Evolutionary conservation across 2,329 filamentous ascomycete species (phyloP), one percentile per base, ranked within the genome.

Genomic region (Aspergillus unguis): DNA sequence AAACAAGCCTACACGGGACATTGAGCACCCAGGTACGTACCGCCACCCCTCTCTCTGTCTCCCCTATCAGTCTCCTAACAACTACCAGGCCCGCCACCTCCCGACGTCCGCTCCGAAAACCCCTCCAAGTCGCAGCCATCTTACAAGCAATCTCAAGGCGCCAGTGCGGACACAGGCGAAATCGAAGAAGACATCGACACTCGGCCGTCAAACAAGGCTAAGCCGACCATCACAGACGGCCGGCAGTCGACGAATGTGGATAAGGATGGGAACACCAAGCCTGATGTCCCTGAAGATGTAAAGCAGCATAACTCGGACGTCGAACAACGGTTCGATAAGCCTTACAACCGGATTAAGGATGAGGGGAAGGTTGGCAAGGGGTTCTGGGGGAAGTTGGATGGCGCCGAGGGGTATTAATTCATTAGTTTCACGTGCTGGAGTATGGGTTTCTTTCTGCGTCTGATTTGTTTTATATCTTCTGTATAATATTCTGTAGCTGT

Each of bases 301-400:
- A 69, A 63, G 49, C 46, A 52, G 48, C 70, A 72, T 54, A 72
- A 72, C 45, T 50, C 52, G 26, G 70, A 71, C 2, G 50, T 72
- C 48, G 59, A 63, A n/a, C 41, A 65, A 5, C 60, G 70, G 28
- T 60, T 69, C 53, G 68, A 71, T 55, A 59, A 60, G 38, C 54
- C 69, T 8, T 70, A 66, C 47, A 71, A 69, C 51, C 59, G 63
- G 44, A 64, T 68, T 35, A 53, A 33, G 9, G 62, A 65, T 45
- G 57, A 59, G 6, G 65, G 64, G 27, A 58, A 56, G 11, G 56
- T 65, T 3, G 51, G 60, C 41, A 62, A 60, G 37, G 49, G 53
- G 17, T 56, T 53, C 46, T 56, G 35, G 52, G 32, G 33, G 28
- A 36, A 49, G 17, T 44, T 43, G 32, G 38, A 43, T 28, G 36